A percentile compares a stretch with the other conserved stretches of the same genome.
Evolutionary conservation across 179 eudicot genomes (phyloP).

Genomic region (Silene noctiflora): DNA sequence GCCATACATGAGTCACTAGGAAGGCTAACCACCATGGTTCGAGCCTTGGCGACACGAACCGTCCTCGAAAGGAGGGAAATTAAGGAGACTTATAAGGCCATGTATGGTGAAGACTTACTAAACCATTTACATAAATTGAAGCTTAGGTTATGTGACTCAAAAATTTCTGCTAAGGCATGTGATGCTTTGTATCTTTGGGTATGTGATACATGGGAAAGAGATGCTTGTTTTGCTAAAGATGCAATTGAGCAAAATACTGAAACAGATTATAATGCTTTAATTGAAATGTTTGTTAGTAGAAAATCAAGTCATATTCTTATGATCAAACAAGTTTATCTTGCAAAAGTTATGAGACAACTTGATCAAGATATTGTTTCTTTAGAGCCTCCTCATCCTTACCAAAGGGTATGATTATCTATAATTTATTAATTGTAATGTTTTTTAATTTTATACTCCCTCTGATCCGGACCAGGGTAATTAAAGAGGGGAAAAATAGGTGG

Average conservation of each 20-base stretch:
- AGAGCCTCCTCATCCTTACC: slow-evolving; percentile 70
- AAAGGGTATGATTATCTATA: slow-evolving; percentile 42
- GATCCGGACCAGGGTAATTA: no score
- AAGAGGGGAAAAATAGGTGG: no score
- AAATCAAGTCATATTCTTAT: slow-evolving; percentile 65
- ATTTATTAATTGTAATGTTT: not conserved
- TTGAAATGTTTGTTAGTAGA: slow-evolving; percentile 57
- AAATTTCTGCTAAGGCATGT: slow-evolving; percentile 21
- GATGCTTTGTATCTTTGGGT: slow-evolving; percentile 46
- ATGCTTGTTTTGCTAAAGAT: slow-evolving; percentile 54
- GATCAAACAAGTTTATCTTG: slow-evolving; percentile 58
- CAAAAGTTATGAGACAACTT: slow-evolving; percentile 42
- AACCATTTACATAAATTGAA: slow-evolving; percentile 27
- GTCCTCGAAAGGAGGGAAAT: slow-evolving; percentile 37
- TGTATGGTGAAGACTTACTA: slow-evolving; percentile 50
- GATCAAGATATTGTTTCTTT: slow-evolving; percentile 54
- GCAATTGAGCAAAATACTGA: slow-evolving; percentile 42
- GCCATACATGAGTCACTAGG: slow-evolving; percentile 44
- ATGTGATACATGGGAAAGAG: slow-evolving; percentile 50
- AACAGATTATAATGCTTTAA: slow-evolving; percentile 42
- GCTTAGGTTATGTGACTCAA: slow-evolving; percentile 18
- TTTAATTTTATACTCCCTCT: no score
- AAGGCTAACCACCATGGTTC: slow-evolving; percentile 30
- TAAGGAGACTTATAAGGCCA: slow-evolving; percentile 44
- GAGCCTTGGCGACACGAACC: slow-evolving; percentile 24